Conservation (phyloP, 2,329 filamentous ascomycete species). For the Endoconidiophora polonica region DNA sequence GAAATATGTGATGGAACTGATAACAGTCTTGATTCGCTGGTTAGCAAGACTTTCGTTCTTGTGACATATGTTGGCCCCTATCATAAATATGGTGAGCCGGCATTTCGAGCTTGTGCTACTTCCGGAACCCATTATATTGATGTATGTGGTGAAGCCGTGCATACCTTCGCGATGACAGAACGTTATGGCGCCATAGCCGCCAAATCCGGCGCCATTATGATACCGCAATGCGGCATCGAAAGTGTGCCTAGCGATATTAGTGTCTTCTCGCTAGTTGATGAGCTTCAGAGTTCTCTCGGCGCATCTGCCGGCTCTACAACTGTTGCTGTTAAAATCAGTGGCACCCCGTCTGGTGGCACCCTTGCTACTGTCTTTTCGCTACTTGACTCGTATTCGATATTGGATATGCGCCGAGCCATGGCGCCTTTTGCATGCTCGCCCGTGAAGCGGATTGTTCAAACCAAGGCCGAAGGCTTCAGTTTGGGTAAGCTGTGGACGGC, state of each 20-base stretch:
- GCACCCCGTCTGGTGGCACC: slow-evolving; percentile 46
- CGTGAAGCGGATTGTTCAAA: slow-evolving; percentile 23
- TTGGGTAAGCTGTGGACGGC: slow-evolving; percentile 3
- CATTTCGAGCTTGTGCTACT: slow-evolving; percentile 44
- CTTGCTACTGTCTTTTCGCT: slow-evolving; percentile 48
- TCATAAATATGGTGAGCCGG: slow-evolving; percentile 36
- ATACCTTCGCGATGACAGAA: slow-evolving; percentile 40
- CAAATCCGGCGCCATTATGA: slow-evolving; percentile 37
- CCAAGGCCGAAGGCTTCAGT: background rate
- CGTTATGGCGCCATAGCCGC: slow-evolving; percentile 39
- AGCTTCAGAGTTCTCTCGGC: slow-evolving; percentile 32
- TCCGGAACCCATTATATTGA: slow-evolving; percentile 49
- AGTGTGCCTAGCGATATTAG: slow-evolving; percentile 44
- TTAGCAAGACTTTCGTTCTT: slow-evolving; percentile 38
- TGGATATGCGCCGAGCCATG: slow-evolving; percentile 28
- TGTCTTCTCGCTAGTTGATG: slow-evolving; percentile 35
- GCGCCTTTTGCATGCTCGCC: slow-evolving; percentile 42
- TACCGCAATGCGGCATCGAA: slow-evolving; percentile 46
- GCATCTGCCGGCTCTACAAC: slow-evolving; percentile 36
- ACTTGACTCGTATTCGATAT: slow-evolving; percentile 34
- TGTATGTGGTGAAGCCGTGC: slow-evolving; percentile 43
- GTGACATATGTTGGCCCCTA: slow-evolving; percentile 46
- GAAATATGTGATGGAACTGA: slow-evolving; percentile 34
- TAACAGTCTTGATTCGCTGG: slow-evolving; percentile 28
- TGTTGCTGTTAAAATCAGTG: slow-evolving; percentile 31